These are phyloP conservation scores for Nissolia schottii DNA, from an alignment of 306 rosid species.

Conservation along the genomic window DNA sequence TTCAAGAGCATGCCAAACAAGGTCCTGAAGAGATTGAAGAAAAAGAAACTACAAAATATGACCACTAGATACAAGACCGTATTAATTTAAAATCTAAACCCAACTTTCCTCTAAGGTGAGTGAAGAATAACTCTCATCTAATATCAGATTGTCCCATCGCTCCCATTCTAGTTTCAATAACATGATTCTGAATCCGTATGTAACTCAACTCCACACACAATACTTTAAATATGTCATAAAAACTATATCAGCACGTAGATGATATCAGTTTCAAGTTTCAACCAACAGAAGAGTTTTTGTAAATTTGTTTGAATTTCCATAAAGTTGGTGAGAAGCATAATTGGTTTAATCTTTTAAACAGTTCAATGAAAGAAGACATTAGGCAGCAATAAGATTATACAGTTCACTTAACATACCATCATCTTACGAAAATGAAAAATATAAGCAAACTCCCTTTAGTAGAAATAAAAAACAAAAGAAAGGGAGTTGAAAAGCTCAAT, in stretches of 20 bases:
- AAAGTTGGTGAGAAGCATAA: not conserved
- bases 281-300: not conserved
- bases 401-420: slow-evolving; percentile 2
- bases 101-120: not conserved
- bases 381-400: not conserved
- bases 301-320: not conserved
- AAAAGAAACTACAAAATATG: not conserved
- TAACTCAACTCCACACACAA: not conserved
- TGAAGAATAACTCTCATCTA: not conserved
- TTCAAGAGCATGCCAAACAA: slow-evolving; percentile 42
- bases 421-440: not conserved
- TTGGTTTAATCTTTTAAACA: not conserved
- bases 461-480: not conserved
- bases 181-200: not conserved
- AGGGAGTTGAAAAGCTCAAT: slow-evolving; percentile 1
- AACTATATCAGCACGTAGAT: not conserved
- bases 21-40: slow-evolving; percentile 35
- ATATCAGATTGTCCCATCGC: not conserved
- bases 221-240: not conserved
- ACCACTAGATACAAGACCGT: not conserved
- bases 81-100: not conserved
- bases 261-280: not conserved
- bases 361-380: not conserved
- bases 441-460: not conserved
- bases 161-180: not conserved